Percentiles rank a stretch among this genome's conserved stretches.
phyloP scores from a whole-genome alignment of 306 rosid genomes.

The Begonia masoniana region DNA sequence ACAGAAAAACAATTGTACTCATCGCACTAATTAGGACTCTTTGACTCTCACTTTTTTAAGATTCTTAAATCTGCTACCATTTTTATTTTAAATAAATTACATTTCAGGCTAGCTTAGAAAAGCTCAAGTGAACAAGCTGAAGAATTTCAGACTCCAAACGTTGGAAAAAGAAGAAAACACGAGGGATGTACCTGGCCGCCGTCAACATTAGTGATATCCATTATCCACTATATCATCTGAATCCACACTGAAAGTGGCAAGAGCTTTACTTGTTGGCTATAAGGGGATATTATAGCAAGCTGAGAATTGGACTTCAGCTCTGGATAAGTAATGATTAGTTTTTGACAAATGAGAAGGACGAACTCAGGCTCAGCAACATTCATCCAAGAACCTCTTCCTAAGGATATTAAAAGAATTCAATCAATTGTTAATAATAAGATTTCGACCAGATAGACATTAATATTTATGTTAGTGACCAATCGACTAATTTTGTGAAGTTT shows the following conservation, averaged over 20 bases:
- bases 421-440: too few relatives aligned
- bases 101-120: too few relatives aligned
- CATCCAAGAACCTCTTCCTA: conserved; percentile 71
- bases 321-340: conserved; percentile 54
- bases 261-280: conserved; percentile 72
- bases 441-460: too few relatives aligned
- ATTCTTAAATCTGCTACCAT: too few relatives aligned
- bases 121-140: neutral
- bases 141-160: neutral
- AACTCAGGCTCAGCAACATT: conserved; percentile 75
- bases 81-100: too few relatives aligned
- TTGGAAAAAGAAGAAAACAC: conserved; percentile 9
- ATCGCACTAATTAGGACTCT: too few relatives aligned
- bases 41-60: too few relatives aligned
- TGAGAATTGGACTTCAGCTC: conserved; percentile 59
- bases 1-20: too few relatives aligned
- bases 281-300: conserved; percentile 80
- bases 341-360: conserved; percentile 62
- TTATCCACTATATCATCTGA: conserved; percentile 70
- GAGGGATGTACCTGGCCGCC: conserved; percentile 71
- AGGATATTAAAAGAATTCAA: too few relatives aligned
- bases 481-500: too few relatives aligned
- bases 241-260: conserved; percentile 56
- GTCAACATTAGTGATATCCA: conserved; percentile 75
- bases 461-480: too few relatives aligned